phyloP scores from a whole-genome alignment of 2,329 filamentous ascomycete species.

The Teratosphaeria zuluensis region DNA sequence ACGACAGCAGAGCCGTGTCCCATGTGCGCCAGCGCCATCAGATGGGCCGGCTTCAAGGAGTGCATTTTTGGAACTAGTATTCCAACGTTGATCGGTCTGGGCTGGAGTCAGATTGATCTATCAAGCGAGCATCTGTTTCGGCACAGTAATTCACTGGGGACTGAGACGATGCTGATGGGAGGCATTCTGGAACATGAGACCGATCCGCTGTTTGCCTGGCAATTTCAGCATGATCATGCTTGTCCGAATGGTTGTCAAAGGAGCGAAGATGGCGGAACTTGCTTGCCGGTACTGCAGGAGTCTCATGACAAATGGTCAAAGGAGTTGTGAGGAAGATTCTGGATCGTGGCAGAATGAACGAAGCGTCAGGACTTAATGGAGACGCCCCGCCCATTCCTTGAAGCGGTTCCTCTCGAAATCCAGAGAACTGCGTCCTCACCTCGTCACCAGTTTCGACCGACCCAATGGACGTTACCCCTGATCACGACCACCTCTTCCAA shows the following conservation, averaged over 20 bases:
- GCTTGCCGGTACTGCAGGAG: background rate
- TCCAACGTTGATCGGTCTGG: constrained; percentile 35
- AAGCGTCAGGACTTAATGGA: background rate
- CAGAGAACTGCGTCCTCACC: no score
- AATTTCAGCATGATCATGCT: constrained; percentile 33
- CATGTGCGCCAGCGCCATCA: constrained; percentile 49
- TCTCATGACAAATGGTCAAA: background rate
- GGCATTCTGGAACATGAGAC: constrained; percentile 44
- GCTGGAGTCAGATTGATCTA: constrained; percentile 45
- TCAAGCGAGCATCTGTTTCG: constrained; percentile 38
- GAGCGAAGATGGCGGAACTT: background rate
- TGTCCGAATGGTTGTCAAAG: constrained; percentile 29
- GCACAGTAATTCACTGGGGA: constrained; percentile 30
- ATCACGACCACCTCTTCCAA: no score
- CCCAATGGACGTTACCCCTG: no score
- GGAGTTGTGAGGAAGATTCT: background rate
- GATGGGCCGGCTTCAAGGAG: constrained; percentile 47
- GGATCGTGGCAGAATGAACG: background rate
- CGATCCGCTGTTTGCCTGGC: constrained; percentile 46
- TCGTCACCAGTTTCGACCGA: no score
- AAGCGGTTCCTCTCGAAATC: background rate
- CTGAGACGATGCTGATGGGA: constrained; percentile 32
- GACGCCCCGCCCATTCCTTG: background rate
- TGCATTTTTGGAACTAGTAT: constrained; percentile 47
- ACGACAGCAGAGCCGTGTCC: constrained; percentile 50